These are phyloP conservation scores for Cladosporium sp. DNA, from an alignment of 2,329 filamentous ascomycete species.

Conservation along the genomic window DNA sequence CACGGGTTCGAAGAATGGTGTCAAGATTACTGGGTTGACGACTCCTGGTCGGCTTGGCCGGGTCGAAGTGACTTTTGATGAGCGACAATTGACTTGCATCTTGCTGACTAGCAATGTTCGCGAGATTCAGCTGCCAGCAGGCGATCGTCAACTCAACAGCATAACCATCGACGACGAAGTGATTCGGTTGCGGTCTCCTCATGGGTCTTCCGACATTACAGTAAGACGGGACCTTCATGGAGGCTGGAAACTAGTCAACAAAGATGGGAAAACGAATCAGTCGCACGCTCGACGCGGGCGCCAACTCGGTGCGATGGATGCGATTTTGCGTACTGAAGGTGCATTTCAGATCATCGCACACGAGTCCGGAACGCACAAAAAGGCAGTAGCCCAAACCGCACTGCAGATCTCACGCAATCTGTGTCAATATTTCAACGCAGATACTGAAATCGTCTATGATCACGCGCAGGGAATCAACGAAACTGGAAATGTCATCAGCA, in stretches of 20 bases:
- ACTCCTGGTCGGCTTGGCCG: slow-evolving; percentile 49
- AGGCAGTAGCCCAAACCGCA: slow-evolving; percentile 36
- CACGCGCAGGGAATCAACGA: slow-evolving; percentile 8
- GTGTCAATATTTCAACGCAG: slow-evolving; percentile 55
- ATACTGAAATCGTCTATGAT: slow-evolving; percentile 39
- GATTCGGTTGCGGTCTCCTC: background rate
- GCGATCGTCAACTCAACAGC: slow-evolving; percentile 17
- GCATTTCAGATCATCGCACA: slow-evolving; percentile 40
- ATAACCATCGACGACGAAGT: slow-evolving; percentile 18
- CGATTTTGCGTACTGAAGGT: slow-evolving; percentile 48
- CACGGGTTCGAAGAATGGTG: slow-evolving; percentile 49
- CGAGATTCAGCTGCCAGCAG: slow-evolving; percentile 19
- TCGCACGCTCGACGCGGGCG: slow-evolving; percentile 27
- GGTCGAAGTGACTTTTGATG: slow-evolving; percentile 38
- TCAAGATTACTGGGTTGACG: slow-evolving; percentile 47
- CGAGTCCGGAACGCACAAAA: slow-evolving; percentile 13
- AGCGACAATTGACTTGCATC: slow-evolving; percentile 29
- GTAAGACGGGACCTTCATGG: background rate
- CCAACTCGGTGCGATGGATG: slow-evolving; percentile 51
- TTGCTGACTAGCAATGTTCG: slow-evolving; percentile 43
- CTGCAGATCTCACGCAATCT: slow-evolving; percentile 51
- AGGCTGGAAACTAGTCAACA: background rate
- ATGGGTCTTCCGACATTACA: background rate
- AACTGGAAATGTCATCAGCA: slow-evolving; percentile 45
- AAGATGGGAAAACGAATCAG: no score